phyloP scores from a whole-genome alignment of 768 basidiomycete genomes.

The Pulveroboletus sp. region DNA sequence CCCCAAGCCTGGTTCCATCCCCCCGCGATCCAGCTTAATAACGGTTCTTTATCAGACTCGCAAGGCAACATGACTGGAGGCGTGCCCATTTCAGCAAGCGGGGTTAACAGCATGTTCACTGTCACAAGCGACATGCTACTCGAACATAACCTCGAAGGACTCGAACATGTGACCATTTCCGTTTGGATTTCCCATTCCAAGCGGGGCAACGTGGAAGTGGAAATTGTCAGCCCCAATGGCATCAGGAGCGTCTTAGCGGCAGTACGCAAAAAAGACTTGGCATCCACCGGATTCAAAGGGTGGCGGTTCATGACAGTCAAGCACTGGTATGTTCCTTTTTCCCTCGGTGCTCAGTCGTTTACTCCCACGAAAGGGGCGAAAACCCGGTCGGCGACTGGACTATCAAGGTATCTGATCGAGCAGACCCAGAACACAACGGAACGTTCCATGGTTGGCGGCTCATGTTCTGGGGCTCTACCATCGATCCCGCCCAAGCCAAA shows the following conservation, averaged over 20 bases:
- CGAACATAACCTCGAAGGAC: constrained; percentile 73
- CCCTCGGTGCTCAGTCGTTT: constrained; percentile 6
- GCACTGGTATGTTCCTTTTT: constrained; percentile 66
- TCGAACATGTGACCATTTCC: constrained; percentile 90
- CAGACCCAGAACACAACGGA: constrained; percentile 52
- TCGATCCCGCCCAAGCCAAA: constrained; percentile 64
- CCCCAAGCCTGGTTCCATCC: constrained; percentile 90
- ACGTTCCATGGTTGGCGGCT: constrained; percentile 89
- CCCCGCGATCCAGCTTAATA: constrained; percentile 61
- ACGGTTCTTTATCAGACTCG: constrained; percentile 47
- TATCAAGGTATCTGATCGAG: constrained; percentile 78
- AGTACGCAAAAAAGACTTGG: constrained; percentile 60
- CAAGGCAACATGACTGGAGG: constrained; percentile 58
- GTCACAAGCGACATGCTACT: constrained; percentile 64
- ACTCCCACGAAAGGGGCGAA: constrained; percentile 69
- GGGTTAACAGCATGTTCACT: constrained; percentile 59
- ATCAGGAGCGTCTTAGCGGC: constrained; percentile 81
- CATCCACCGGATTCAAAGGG: constrained; percentile 71
- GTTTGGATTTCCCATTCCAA: constrained; percentile 90
- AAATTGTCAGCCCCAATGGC: constrained; percentile 79
- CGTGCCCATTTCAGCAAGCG: constrained; percentile 57
- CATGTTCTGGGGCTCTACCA: constrained; percentile 84
- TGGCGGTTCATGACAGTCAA: constrained; percentile 99
- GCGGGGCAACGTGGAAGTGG: constrained; percentile 92
- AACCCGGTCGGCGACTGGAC: constrained; percentile 89